Conservation (phyloP, 106 monocot genomes). For the Dioscorea zingiberensis region DNA sequence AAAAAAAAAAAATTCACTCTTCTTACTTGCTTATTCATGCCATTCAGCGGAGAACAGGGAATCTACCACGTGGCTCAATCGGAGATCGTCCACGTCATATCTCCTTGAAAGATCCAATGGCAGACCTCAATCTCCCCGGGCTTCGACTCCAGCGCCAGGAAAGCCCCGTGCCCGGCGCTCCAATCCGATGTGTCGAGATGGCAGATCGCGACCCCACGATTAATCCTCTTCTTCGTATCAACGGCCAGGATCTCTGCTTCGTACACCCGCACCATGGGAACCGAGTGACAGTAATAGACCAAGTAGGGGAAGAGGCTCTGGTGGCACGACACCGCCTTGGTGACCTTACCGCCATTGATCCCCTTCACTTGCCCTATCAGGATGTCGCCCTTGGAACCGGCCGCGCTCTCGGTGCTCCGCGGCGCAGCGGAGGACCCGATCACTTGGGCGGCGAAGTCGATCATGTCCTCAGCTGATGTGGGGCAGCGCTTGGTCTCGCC, state of each 20-base stretch:
- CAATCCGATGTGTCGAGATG: conserved; percentile 94
- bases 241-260: conserved; percentile 64
- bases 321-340: conserved; percentile 80
- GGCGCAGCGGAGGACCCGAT: conserved; percentile 59
- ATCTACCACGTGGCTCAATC: conserved; percentile 22
- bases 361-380: conserved; percentile 52
- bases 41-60: too few species aligned
- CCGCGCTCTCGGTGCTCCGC: conserved; percentile 38
- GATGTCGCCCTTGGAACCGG: conserved; percentile 36
- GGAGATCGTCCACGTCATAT: conserved; percentile 84
- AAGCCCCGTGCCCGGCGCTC: conserved; percentile 82
- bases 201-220: conserved; percentile 83
- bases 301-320: conserved; percentile 93
- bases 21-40: too few species aligned
- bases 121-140: conserved; percentile 96
- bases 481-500: conserved; percentile 92
- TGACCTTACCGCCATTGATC: conserved; percentile 62
- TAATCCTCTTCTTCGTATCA: conserved; percentile 40
- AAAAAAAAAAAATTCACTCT: neutral
- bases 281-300: conserved; percentile 91
- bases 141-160: conserved; percentile 58
- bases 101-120: conserved; percentile 96
- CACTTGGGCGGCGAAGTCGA: conserved; percentile 69
- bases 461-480: conserved; percentile 73
- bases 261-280: conserved; percentile 82